A percentile compares a stretch with the other conserved stretches of the same genome.
Conservation (phyloP, 805 yeast species). For the Zygosaccharomyces siamensis region DNA sequence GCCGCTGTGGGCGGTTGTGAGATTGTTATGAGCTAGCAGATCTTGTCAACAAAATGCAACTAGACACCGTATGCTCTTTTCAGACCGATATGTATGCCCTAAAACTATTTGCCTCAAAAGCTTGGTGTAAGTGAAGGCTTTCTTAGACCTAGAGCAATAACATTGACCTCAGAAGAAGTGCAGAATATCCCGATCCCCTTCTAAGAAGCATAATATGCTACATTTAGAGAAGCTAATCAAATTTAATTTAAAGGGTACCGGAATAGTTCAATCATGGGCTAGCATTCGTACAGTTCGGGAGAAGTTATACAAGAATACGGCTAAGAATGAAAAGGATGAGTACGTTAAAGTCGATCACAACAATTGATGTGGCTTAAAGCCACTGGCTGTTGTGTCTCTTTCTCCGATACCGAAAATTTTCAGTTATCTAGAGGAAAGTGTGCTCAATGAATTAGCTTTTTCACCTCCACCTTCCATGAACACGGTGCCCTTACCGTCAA, state of each 20-base stretch:
- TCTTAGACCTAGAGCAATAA: constrained; percentile 31
- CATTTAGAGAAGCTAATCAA: constrained; percentile 5
- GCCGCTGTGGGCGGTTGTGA: not conserved
- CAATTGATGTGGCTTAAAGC: not conserved
- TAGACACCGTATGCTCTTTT: not conserved
- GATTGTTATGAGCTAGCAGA: not conserved
- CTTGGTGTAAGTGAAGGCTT: constrained; percentile 27
- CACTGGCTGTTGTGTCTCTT: not conserved
- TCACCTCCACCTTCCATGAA: constrained; percentile 6
- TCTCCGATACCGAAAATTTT: not conserved
- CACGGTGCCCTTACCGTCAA: constrained; percentile 7
- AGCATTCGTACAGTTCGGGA: not conserved
- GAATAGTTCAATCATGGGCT: not conserved
- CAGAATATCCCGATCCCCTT: constrained; percentile 20
- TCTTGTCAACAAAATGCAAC: not conserved
- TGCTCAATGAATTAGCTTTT: not conserved
- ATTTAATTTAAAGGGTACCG: constrained; percentile 24
- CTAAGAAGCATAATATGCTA: constrained; percentile 1
- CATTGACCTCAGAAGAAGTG: constrained; percentile 29
- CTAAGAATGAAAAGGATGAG: not conserved
- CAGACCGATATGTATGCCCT: constrained; percentile 21
- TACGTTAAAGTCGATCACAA: not conserved
- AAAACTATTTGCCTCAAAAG: constrained; percentile 31
- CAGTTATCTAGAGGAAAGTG: not conserved
- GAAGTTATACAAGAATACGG: not conserved